Evolutionary conservation across 169 alveolate genomes (phyloP), one percentile per base, ranked within the genome.

Genomic region (Plasmodium yoelii): DNA sequence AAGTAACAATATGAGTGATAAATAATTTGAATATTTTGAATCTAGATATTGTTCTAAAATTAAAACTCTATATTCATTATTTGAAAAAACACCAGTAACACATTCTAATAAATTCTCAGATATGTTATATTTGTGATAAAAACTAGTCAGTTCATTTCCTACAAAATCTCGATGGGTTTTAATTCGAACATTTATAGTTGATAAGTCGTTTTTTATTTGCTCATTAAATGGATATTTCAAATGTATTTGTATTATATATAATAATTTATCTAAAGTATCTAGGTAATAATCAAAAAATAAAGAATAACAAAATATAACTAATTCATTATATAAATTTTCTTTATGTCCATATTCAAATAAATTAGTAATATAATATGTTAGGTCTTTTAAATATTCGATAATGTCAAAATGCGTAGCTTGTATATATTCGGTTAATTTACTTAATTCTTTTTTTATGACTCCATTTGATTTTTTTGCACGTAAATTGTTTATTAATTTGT

Each of bases 281-380:
- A 24, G 8, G 55, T 75, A 75, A 56, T 75, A 49, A 9, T 75
- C 75, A 56, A 60, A 75, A 75, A 75, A 75, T 15, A 75, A 53
- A 2, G 64, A 49, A 56, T 61, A 75, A 19, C 49, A 75, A 61
- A 61, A 61, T 24, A 46, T 18, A 15, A 44, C 88, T 15, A 74
- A 28, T 24, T 61, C 75, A 63, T 26, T 24, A 49, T 61, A 75
- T 61, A 75, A 46, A 18, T 34, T 13, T 46, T 60, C 67, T 55
- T 34, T 8, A 9, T 51, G 3, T 1, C 56, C 74, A 56, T 75
- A 28, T 24, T 75, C 57, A 42, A 75, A 15, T 61, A 75, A 28
- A 5, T 46, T 15, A 10, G 44, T 63, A 15, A 75, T 44, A 61
- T 75, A 75, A 0, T 5, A 13, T 22, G 13, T 61, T 7, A 75